Evolutionary conservation across 2,329 filamentous ascomycete species (phyloP).

Genomic region (Botrytis pseudocinerea): DNA sequence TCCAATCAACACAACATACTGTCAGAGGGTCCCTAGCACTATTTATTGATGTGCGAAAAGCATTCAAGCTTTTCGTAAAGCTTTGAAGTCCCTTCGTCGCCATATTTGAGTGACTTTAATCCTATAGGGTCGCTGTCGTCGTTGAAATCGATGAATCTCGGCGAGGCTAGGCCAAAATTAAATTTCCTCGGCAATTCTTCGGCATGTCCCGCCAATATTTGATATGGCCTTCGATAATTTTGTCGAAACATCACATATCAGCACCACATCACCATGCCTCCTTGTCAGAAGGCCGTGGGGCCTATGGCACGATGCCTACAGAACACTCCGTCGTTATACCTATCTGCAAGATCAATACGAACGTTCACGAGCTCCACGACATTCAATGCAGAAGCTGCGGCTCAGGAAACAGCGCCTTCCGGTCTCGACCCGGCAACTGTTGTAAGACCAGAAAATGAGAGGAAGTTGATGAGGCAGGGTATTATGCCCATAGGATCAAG

Average conservation of each 20-base stretch:
- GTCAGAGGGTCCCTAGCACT: slow-evolving; percentile 43
- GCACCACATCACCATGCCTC: slow-evolving; percentile 51
- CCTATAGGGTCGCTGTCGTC: slow-evolving; percentile 27
- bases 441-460: slow-evolving; percentile 62
- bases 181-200: slow-evolving; percentile 36
- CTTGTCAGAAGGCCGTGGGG: slow-evolving; percentile 58
- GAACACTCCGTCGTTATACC: slow-evolving; percentile 40
- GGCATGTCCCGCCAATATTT: slow-evolving; percentile 28
- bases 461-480: slow-evolving; percentile 66
- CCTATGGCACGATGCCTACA: slow-evolving; percentile 57
- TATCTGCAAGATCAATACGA: slow-evolving; percentile 35
- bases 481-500: slow-evolving; percentile 78
- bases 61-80: slow-evolving; percentile 36
- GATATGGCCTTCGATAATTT: slow-evolving; percentile 34
- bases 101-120: slow-evolving; percentile 34
- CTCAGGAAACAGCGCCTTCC: slow-evolving; percentile 42
- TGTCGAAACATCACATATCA: slow-evolving; percentile 29
- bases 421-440: slow-evolving; percentile 69
- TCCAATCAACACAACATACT: slow-evolving; percentile 35
- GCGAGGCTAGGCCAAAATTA: slow-evolving; percentile 29
- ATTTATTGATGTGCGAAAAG: slow-evolving; percentile 32
- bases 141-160: slow-evolving; percentile 21
- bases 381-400: slow-evolving; percentile 41
- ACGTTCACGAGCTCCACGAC: slow-evolving; percentile 42
- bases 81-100: slow-evolving; percentile 39